phyloP scores from a whole-genome alignment of 192 early-diverging fungal species.

The Rhizophagus clarus region DNA sequence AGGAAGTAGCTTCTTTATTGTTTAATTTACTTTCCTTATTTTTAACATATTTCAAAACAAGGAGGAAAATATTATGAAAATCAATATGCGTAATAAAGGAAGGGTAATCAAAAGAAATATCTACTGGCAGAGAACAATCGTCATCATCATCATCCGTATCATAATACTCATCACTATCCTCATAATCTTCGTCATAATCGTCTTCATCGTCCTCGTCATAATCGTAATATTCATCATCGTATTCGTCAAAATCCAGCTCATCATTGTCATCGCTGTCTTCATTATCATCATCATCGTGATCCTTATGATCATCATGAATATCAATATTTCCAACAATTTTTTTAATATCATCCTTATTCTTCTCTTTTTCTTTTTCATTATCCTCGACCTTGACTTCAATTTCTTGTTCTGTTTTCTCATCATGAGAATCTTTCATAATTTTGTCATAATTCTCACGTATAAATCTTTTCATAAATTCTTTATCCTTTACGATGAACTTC shows the following conservation, averaged over 20 bases:
- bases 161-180: neutral
- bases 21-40: neutral
- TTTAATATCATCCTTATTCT: neutral
- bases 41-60: neutral
- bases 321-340: neutral
- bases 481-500: neutral
- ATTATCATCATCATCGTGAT: neutral
- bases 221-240: neutral
- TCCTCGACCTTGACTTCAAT: neutral
- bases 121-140: neutral
- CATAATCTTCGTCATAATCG: neutral
- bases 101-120: neutral
- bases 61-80: neutral
- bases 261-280: neutral
- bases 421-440: neutral
- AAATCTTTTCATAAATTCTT: neutral
- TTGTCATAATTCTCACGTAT: neutral
- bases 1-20: neutral
- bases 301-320: neutral
- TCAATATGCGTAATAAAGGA: neutral
- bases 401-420: neutral
- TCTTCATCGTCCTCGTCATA: neutral
- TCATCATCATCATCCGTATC: neutral
- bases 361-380: neutral
- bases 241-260: neutral